Evolutionary conservation across 345 rosid species (phyloP).

Genomic region (Hibiscus mutabilis): DNA sequence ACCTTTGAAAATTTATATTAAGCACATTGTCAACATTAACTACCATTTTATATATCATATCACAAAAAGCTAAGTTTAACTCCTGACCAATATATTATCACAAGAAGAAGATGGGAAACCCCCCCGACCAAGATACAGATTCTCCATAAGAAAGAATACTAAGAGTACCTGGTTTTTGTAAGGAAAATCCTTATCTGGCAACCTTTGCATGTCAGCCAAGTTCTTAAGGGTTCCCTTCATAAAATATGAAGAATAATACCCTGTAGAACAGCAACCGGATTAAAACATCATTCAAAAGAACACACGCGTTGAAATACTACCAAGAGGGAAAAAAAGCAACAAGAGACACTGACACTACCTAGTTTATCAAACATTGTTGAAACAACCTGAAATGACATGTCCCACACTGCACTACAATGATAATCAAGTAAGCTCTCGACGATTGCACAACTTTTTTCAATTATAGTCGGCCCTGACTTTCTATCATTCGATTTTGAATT

Average conservation of each 20-base stretch:
- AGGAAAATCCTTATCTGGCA: conserved; percentile 84
- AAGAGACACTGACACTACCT: conserved; percentile 38
- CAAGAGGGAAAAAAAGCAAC: background rate
- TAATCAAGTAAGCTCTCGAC: conserved; percentile 81
- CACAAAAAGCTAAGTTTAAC: background rate
- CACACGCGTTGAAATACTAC: background rate
- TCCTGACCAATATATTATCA: background rate
- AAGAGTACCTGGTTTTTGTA: conserved; percentile 65
- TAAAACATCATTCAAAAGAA: conserved; percentile 5
- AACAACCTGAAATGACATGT: conserved; percentile 73
- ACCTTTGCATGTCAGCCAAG: conserved; percentile 71
- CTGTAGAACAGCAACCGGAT: conserved; percentile 29
- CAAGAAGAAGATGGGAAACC: too few species aligned
- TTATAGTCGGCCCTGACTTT: conserved; percentile 63
- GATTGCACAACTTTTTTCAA: conserved; percentile 74
- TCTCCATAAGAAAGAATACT: background rate
- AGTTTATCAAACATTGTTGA: conserved; percentile 71
- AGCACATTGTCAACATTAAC: background rate
- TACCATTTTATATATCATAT: conserved; percentile 1
- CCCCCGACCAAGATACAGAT: background rate
- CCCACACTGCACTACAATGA: conserved; percentile 70
- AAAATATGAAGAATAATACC: conserved; percentile 61
- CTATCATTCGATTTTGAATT: conserved; percentile 30
- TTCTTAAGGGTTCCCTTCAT: conserved; percentile 69
- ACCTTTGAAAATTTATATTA: background rate